Base-by-base conservation (phyloP, 495 filamentous ascomycete genomes). In the Cenococcum geophilum region DNA sequence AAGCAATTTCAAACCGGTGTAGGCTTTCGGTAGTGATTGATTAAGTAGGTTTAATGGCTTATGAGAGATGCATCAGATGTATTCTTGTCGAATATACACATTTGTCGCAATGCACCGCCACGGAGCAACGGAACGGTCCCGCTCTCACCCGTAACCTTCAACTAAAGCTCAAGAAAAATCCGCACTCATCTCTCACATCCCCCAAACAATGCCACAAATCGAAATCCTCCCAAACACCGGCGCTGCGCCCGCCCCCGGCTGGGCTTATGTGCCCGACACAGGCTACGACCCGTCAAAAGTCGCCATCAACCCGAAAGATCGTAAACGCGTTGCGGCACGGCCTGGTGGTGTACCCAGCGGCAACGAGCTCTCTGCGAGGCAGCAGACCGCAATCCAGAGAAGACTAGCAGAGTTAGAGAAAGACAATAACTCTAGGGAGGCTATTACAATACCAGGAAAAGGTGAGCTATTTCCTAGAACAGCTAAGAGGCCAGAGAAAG, bases 211-310 rank as follows among this genome's bases (percentile, higher is more conserved):
- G 81, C 84, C 85, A 57, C 78, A 75, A 52, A 82, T 96, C 67
- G 85, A 92, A 72, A 83, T 92, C 52, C 76, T 96, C 49, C 85
- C 89, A 16, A 85, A 78, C 70, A 80, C 86, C 3, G 82, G 82
- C 45, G 82, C 83, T 20, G 80, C 80, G 58, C 76, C 78, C 53
- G 87, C 87, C 1, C 91, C 91, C 0, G 91, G 91, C 61, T 97
- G 88, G 84, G 87, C 89, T 43, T 93, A 93, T 72, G 90, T 96
- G 20, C 83, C 89, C 35, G 88, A 95, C 66, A 82, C 81, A n/a
- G 80, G 79, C 61, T 77, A 80, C 62, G 80, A 83, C 58, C 80
- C 83, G 14, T 76, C 83, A 45, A 82, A 85, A 77, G 76, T 78
- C 63, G 74, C 80, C 51, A 75, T 81, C 75, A 77, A 82, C 64